Evolutionary conservation across 2,329 filamentous ascomycete species (phyloP).

Genomic region (Alternaria angustiovoidea): DNA sequence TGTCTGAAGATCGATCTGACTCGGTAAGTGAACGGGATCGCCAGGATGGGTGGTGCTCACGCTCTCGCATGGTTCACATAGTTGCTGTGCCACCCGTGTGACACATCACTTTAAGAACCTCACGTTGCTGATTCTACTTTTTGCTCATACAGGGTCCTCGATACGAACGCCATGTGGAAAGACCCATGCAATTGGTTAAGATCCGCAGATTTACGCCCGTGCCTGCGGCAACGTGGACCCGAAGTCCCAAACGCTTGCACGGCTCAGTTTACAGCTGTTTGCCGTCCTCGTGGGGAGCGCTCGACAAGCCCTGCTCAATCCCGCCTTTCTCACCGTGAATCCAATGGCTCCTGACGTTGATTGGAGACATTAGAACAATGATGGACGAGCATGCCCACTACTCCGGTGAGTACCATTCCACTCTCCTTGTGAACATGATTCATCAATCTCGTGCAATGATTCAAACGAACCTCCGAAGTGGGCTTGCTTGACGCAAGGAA

Average conservation of each 20-base stretch:
- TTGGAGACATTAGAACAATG: neutral
- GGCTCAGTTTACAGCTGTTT: neutral
- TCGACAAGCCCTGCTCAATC: neutral
- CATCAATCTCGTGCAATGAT: neutral
- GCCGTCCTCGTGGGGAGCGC: neutral
- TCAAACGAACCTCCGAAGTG: neutral
- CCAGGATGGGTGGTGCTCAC: neutral
- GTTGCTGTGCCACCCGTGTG: neutral
- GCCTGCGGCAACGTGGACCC: neutral
- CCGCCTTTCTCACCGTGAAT: neutral
- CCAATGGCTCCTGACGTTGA: neutral
- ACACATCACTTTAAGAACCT: neutral
- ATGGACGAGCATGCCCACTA: neutral
- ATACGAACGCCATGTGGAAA: neutral
- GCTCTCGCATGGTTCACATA: neutral
- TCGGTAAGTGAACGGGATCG: neutral
- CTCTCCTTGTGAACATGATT: neutral
- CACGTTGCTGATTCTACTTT: neutral
- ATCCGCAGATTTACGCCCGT: neutral
- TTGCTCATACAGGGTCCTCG: neutral
- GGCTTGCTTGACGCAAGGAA: neutral
- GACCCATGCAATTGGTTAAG: neutral
- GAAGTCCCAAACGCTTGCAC: neutral
- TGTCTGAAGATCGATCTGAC: slow-evolving; percentile 1
- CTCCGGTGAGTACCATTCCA: neutral